Evolutionary conservation across 169 alveolate species (phyloP).

Genomic region (Besnoitia besnoiti): DNA sequence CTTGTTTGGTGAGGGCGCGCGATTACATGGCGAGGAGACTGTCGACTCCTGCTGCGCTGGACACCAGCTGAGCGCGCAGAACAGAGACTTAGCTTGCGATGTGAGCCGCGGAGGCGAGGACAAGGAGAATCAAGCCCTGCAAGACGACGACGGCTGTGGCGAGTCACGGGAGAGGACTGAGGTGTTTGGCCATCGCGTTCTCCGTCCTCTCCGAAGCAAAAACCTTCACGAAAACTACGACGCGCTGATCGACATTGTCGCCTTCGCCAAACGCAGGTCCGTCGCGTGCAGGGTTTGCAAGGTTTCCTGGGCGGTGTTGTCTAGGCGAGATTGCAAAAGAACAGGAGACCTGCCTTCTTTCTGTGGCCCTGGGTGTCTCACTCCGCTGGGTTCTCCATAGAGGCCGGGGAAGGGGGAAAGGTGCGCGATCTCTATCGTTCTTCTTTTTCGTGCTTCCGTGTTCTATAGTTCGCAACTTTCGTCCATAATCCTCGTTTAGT

Average conservation of each 20-base stretch:
- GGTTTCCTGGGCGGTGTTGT: too few species aligned
- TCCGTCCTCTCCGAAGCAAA: slow-evolving; percentile 30
- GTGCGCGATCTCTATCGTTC: background rate
- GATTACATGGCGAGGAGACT: too few species aligned
- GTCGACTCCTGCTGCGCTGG: too few species aligned
- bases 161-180: background rate
- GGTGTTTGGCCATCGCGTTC: slow-evolving; percentile 48
- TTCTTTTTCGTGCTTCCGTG: background rate
- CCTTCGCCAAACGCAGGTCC: background rate
- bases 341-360: too few species aligned
- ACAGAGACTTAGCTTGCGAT: too few species aligned
- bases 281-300: background rate
- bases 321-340: too few species aligned
- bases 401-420: too few species aligned
- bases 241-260: slow-evolving; percentile 39
- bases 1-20: too few species aligned
- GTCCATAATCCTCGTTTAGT: background rate
- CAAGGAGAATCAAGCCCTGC: background rate
- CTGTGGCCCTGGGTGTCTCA: background rate
- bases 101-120: background rate
- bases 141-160: background rate
- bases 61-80: too few species aligned
- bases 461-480: background rate
- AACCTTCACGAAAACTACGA: slow-evolving; percentile 32
- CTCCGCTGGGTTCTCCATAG: background rate